Evolutionary conservation across 768 basidiomycete genomes (phyloP), one percentile per base, ranked within the genome.

Genomic region (Mycena epipterygia): DNA sequence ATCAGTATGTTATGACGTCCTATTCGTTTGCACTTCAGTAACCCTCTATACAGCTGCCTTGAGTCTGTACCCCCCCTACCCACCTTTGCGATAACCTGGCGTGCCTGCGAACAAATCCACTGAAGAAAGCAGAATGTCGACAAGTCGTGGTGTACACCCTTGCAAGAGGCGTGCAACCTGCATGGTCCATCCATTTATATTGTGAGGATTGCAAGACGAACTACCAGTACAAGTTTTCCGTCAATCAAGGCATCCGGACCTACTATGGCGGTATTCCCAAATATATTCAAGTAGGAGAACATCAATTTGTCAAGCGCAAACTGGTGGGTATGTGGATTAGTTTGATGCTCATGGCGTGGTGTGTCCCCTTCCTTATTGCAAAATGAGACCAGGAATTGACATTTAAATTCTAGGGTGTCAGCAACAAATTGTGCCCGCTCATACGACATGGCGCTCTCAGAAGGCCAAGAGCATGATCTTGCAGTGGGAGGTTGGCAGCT

Each of bases 211-310:
- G n/a, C 46, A 9, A 58, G n/a, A 75, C 75, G 1, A 71, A 68
- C 63, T 77, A 78, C 44, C 74, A 76, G 27, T 68, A 76, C 33
- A 75, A 77, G 35, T 78, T 67, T 49, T 52, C 60, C 29, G 74
- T 76, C 5, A 55, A 66, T 41, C 66, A 17, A 58, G 73, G 25
- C 37, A 27, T 55, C 23, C 56, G 73, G 5, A 74, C 56, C 2
- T 80, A 80, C 53, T 78, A 78, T 46, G 32, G n/a, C 2, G 66
- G 60, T 2, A 68, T 73, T 5, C 76, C 77, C 0, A 39, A 73
- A 23, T 73, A 71, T 23, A 57, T 80, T 27, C 76, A 79, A 51
- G 76, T 75, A 60, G 76, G 67, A 0, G 76, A 79, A 35, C 77
- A 78, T 41, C 77, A 76, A 19, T 79, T 72, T 67, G 71, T 77